phyloP scores from a whole-genome alignment of 345 rosid species.

The Eucalyptus polyanthemos region DNA sequence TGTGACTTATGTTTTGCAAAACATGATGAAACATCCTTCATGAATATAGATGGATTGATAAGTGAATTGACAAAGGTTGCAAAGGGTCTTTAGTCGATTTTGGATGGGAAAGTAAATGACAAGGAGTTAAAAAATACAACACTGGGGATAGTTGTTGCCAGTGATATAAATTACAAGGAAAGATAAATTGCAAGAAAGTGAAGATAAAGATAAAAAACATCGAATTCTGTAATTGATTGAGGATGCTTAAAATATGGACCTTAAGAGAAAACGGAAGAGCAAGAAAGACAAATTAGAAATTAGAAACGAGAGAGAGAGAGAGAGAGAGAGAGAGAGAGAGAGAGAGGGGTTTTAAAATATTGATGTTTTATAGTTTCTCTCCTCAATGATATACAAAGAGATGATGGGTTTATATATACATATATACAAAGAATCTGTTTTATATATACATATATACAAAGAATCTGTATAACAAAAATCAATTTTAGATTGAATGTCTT shows the following conservation, averaged over 20 bases:
- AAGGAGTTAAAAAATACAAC: neutral
- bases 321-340: neutral
- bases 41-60: neutral
- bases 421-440: too few species aligned
- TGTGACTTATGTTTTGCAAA: neutral
- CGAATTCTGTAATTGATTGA: neutral
- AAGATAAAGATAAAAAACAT: neutral
- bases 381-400: neutral
- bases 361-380: neutral
- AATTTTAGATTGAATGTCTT: neutral
- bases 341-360: neutral
- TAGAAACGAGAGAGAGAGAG: neutral
- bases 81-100: neutral
- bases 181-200: neutral
- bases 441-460: neutral
- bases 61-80: neutral
- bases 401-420: neutral
- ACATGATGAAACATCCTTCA: neutral
- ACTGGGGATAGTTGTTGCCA: neutral
- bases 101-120: neutral
- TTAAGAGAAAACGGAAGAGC: neutral
- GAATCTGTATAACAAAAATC: too few species aligned
- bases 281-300: neutral
- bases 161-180: neutral
- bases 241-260: neutral